phyloP scores from a whole-genome alignment of 2,329 filamentous ascomycete species.

The Fusarium pseudograminearum region DNA sequence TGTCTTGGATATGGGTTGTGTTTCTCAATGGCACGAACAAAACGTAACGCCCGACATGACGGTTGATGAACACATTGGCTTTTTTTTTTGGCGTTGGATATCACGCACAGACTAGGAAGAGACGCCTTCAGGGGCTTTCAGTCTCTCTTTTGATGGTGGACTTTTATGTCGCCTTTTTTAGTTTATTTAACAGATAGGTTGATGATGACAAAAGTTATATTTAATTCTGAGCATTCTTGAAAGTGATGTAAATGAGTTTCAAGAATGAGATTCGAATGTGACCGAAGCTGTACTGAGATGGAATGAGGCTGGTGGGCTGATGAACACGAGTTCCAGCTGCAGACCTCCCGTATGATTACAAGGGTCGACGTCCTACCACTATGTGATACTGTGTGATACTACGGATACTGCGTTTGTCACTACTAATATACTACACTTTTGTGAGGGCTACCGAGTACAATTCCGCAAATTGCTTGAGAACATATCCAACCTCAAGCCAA shows the following conservation, averaged over 20 bases:
- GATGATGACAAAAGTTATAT: constrained; percentile 33
- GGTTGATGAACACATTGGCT: constrained; percentile 42
- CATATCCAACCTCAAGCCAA: not conserved
- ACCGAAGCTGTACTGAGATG: not conserved
- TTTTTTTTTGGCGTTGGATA: constrained; percentile 38
- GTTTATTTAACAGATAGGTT: constrained; percentile 23
- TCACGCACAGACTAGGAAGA: constrained; percentile 18
- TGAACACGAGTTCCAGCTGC: not conserved
- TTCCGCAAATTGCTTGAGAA: not conserved
- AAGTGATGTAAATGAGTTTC: not conserved
- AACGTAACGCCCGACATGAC: constrained; percentile 45
- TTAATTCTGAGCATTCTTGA: not conserved
- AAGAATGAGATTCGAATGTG: not conserved
- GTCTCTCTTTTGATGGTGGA: constrained; percentile 15
- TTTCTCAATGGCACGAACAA: constrained; percentile 22
- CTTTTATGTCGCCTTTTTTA: constrained; percentile 9
- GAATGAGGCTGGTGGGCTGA: not conserved
- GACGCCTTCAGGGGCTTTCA: constrained; percentile 19
- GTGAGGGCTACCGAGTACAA: not conserved
- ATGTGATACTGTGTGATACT: not conserved
- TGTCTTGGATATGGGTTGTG: constrained; percentile 21
- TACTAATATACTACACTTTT: not conserved
- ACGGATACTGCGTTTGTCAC: not conserved
- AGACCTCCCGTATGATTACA: not conserved
- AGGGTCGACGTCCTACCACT: not conserved